Evolutionary conservation across 805 yeast species (phyloP), one percentile per base, ranked within the genome.

Genomic region (Starmera pachycereana): DNA sequence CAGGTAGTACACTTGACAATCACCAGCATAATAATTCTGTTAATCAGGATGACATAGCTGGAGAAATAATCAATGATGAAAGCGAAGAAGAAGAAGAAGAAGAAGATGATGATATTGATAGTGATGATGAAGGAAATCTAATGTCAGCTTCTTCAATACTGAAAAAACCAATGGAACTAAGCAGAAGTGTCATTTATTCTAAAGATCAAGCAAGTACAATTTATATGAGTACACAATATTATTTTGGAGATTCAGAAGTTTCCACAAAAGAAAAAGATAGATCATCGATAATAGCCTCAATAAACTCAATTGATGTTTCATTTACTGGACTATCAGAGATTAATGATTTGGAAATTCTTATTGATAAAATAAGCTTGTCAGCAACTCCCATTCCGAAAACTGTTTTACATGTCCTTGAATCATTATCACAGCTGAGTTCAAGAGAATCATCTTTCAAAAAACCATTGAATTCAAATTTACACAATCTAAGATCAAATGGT

Each of bases 201-300:
- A 80, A 75, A 40, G 77, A 73, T 38, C 82, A 80, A 41, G 81
- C 85, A 1, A 69, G 76, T 36, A 78, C 88, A 3, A 69, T 85
- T 14, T 86, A 83, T 53, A 77, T 84, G 89, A 84, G 94, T 58
- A 94, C 95, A 2, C 66, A 81, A 10, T 76, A 85, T 0, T 69
- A 72, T 37, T 53, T 75, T 2, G 61, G 69, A 37, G 55, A 48
- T 19, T 46, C 55, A 3, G 43, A 45, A 31, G 44, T 41, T 10
- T 32, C 43, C 12, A 43, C 29, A 33, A 54, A 25, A 31, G 35
- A 13, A 30, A 33, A 40, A 29, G 37, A 42, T 33, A 18, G 29
- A 6, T 35, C 45, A 7, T 29, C 50, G 7, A 44, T 45, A 7
- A 35, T 60, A 3, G 37, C 61, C 0, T 47, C 38, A 38, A 41